Evolutionary conservation across 768 basidiomycete genomes (phyloP).

Genomic region (Hygrophorus pudorinus): DNA sequence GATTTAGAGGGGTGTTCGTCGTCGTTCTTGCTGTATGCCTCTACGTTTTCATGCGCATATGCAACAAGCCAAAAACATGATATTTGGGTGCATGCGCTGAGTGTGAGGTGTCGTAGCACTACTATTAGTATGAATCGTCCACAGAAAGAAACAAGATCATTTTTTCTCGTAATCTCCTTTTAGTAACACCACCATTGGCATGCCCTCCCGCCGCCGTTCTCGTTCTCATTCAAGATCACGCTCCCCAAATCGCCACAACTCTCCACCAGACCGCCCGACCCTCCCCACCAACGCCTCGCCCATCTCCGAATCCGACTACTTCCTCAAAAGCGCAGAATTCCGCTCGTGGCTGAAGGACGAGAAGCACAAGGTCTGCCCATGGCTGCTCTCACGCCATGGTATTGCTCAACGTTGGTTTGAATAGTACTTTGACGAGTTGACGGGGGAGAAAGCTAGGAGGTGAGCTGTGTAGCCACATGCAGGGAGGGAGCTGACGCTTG

Average conservation of each 20-base stretch:
- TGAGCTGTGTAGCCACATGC: conserved; percentile 22
- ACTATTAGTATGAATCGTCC: too few relatives aligned
- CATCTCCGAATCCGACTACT: conserved; percentile 81
- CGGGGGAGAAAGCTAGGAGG: conserved; percentile 73
- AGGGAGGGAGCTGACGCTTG: too few relatives aligned
- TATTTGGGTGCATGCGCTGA: too few relatives aligned
- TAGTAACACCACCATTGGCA: not conserved
- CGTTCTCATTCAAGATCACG: conserved; percentile 25
- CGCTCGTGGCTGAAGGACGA: conserved; percentile 75
- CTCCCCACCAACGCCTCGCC: conserved; percentile 49
- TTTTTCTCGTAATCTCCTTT: too few relatives aligned
- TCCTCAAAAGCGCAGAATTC: conserved; percentile 82
- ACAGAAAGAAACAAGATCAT: too few relatives aligned
- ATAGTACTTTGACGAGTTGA: conserved; percentile 82
- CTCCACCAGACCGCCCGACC: conserved; percentile 31
- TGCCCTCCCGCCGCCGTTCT: conserved; percentile 21
- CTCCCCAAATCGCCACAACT: conserved; percentile 30
- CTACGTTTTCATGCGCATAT: not conserved
- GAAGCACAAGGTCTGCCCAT: conserved; percentile 32
- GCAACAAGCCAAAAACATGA: too few relatives aligned
- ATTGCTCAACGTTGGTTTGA: not conserved
- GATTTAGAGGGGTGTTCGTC: conserved; percentile 60
- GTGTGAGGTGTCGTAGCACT: too few relatives aligned
- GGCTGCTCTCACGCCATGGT: too few relatives aligned
- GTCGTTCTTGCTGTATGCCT: not conserved